Evolutionary conservation across 164 flowering plant species (phyloP).

Genomic region (Taxillus chinensis): DNA sequence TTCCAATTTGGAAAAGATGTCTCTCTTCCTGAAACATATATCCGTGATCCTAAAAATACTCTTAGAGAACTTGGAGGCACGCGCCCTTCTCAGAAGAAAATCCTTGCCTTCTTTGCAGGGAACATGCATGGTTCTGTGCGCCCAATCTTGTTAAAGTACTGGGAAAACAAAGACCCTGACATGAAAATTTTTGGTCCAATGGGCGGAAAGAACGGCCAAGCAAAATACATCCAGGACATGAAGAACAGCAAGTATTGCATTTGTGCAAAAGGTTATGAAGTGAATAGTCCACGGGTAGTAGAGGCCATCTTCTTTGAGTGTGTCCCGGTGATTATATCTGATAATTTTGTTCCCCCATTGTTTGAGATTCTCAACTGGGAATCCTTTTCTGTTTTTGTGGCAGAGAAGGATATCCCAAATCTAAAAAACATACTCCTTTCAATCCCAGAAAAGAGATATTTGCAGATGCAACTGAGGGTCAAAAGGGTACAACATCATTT

Average conservation of each 20-base stretch:
- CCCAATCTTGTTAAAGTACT: conserved; percentile 22
- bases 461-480: conserved; percentile 20
- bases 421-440: conserved; percentile 25
- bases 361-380: conserved; percentile 28
- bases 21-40: conserved; percentile 29
- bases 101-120: conserved; percentile 39
- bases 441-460: conserved; percentile 19
- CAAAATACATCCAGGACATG: conserved; percentile 21
- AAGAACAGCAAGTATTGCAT: conserved; percentile 31
- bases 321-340: conserved; percentile 33
- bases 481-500: conserved; percentile 26
- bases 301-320: conserved; percentile 32
- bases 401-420: conserved; percentile 30
- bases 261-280: conserved; percentile 33
- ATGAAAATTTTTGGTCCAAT: conserved; percentile 21
- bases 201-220: conserved; percentile 4
- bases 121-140: conserved; percentile 29
- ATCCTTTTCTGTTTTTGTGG: conserved; percentile 20
- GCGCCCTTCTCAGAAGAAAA: conserved; percentile 14
- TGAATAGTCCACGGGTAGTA: conserved; percentile 34
- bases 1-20: conserved; percentile 28
- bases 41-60: conserved; percentile 13
- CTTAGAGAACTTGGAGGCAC: conserved; percentile 23
- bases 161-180: conserved; percentile 28
- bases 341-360: conserved; percentile 33